Evolutionary conservation across 371 early-diverging fungal species (phyloP), one percentile per base, ranked within the genome.

Genomic region (Blakeslea trispora): DNA sequence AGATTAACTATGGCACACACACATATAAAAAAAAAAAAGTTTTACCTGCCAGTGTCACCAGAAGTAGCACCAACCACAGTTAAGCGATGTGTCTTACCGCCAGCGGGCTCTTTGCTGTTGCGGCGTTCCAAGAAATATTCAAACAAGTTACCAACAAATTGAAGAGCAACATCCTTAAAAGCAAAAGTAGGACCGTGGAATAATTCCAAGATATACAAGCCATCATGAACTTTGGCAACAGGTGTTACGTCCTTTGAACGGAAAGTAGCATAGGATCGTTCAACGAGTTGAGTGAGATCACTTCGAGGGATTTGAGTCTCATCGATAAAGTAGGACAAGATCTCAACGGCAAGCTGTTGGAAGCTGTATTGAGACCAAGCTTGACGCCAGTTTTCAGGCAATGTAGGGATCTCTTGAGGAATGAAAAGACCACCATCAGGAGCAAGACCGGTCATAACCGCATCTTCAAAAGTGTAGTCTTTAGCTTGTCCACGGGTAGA

Each of bases 121-220:
- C 85, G 82, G 61, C 94, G 85, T 57, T 85, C 83, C 53, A 98
- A 86, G 71, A 98, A 95, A 80, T 89, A 97, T 77, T 98, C 96
- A 66, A 98, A 98, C 62, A 97, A 72, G 81, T 98, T 97, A 34
- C 98, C 98, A 35, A 96, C 81, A 59, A 95, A 90, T 75, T 98
- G 98, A 60, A 97, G 81, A 7, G 97, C 98, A 41, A 97, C 96
- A 61, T 98, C 98, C 79, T 98, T 98, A 81, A 98, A 98, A 19
- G 97, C 97, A 76, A 94, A 95, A 2, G 97, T 97, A 11, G 97
- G 97, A 2, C 97, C 98, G 61, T 95, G 96, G 89, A 94, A 96
- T 40, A 98, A 84, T 77, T 98, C 97, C 54, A 98, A 81, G 13
- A 96, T 79, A 56, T 86, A 85, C 42, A 91, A 58, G 24, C 77